Percentiles rank a stretch among this genome's conserved stretches.
Conservation (phyloP, 2,329 filamentous ascomycete species). For the Phialophora macrospora region DNA sequence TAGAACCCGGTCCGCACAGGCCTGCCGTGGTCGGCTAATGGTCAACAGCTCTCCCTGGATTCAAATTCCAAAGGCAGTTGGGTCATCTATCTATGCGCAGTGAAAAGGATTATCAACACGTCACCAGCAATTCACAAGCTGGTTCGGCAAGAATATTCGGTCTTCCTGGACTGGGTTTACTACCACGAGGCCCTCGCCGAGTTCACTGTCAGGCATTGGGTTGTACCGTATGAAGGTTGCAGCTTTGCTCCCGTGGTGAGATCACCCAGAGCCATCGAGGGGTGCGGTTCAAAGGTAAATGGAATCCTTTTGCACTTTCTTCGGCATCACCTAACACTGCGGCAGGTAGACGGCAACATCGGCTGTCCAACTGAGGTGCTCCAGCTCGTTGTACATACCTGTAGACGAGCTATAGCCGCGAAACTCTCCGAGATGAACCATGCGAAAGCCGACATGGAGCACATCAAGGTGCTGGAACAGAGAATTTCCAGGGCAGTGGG, state of each 20-base stretch:
- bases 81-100: neutral
- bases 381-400: neutral
- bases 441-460: neutral
- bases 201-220: neutral
- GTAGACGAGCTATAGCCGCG: neutral
- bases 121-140: neutral
- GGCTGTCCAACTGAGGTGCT: neutral
- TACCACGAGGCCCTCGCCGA: neutral
- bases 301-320: neutral
- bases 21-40: neutral
- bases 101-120: neutral
- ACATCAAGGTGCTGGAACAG: neutral
- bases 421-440: neutral
- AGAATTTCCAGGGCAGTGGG: neutral
- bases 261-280: neutral
- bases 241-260: neutral
- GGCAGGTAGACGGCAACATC: neutral
- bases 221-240: neutral
- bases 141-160: neutral
- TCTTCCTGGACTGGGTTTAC: neutral
- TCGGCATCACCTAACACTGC: neutral
- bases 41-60: neutral
- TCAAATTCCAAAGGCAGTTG: neutral
- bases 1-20: constrained; percentile 1
- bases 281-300: neutral